Base-by-base conservation (phyloP, 2,329 filamentous ascomycete genomes). In the Colletotrichum melonis region DNA sequence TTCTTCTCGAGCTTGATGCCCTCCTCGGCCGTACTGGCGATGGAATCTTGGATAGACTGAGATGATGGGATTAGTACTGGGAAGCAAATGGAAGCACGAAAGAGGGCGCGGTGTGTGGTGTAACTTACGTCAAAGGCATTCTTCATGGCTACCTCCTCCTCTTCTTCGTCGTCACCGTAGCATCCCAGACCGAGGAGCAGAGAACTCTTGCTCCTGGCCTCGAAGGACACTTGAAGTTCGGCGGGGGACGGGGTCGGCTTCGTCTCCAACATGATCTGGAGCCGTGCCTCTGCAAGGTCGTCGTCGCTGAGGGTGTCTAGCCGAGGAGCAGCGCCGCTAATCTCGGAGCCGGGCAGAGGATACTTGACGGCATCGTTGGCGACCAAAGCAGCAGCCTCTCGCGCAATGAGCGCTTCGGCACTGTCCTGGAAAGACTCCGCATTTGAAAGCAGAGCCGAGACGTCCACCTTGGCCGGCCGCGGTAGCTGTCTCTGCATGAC, bases 1-100 rank as follows among this genome's bases (percentile, higher is more conserved):
- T 97, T 98, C 89, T 98, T 98, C 84, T 98, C 95, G 1, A 97
- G 86, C 82, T 96, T 97, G 80, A 95, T 94, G 67, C 94, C 94
- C 70, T 92, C 89, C 77, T 96, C 92, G 3, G 95, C 97, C 0
- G 92, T 91, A 3, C 89, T 86, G 77, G 94, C 88, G 75, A 98
- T 93, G 8, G 89, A 87, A 59, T 94, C 90, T 82, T 97, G 93
- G 1, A 95, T 89, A 58, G 88, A 88, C 92, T 93, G 68, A 63
- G 42, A 49, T 49, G n/a, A 5, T 5, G 16, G 2, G 12, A 32
- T 70, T 38, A 64, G 62, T 42, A 60, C 11, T 24, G 49, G 2
- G 14, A n/a, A 32, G 30, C 8, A 32, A 32, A 32, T 32, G 30
- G 4, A 28, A 26, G 26, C 22, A 19, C 12, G 24, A 38, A 60